phyloP scores from a whole-genome alignment of 768 basidiomycete genomes.

The Obba rivulosa region DNA sequence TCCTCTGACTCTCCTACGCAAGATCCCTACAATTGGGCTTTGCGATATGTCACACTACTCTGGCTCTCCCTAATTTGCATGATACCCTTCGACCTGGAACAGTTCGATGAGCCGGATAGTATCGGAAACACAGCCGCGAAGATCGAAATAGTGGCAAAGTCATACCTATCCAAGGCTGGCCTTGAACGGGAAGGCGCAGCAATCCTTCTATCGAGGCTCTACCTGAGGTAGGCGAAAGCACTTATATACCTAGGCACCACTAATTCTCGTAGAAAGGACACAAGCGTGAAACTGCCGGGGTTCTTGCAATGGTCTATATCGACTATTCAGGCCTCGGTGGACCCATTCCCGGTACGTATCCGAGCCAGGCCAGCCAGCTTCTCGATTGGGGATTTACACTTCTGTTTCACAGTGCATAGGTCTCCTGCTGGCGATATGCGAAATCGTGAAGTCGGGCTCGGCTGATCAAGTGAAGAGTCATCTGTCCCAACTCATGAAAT shows the following conservation, averaged over 20 bases:
- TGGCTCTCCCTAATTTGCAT: constrained; percentile 95
- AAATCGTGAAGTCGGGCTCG: constrained; percentile 62
- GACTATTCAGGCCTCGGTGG: constrained; percentile 32
- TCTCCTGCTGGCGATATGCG: constrained; percentile 61
- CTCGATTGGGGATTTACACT: no score
- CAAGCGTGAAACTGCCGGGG: constrained; percentile 36
- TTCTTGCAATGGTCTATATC: constrained; percentile 49
- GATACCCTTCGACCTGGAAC: constrained; percentile 86
- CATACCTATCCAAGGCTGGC: constrained; percentile 61
- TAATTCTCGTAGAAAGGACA: constrained; percentile 49
- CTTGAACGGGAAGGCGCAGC: constrained; percentile 84
- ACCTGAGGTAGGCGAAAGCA: constrained; percentile 55
- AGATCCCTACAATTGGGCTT: constrained; percentile 57
- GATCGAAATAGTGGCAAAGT: constrained; percentile 56
- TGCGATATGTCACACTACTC: constrained; percentile 78
- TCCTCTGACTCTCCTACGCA: constrained; percentile 38
- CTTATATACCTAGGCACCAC: constrained; percentile 2
- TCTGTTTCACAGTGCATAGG: constrained; percentile 59
- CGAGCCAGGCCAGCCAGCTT: no score
- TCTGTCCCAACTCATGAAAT: constrained; percentile 37
- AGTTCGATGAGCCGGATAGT: constrained; percentile 66
- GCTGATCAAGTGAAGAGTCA: constrained; percentile 44
- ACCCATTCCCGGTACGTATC: constrained; percentile 47
- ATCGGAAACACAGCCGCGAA: constrained; percentile 46
- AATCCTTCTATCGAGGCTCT: constrained; percentile 74